phyloP scores from a whole-genome alignment of 768 basidiomycete species.

The Cystobasidium onofrii region DNA sequence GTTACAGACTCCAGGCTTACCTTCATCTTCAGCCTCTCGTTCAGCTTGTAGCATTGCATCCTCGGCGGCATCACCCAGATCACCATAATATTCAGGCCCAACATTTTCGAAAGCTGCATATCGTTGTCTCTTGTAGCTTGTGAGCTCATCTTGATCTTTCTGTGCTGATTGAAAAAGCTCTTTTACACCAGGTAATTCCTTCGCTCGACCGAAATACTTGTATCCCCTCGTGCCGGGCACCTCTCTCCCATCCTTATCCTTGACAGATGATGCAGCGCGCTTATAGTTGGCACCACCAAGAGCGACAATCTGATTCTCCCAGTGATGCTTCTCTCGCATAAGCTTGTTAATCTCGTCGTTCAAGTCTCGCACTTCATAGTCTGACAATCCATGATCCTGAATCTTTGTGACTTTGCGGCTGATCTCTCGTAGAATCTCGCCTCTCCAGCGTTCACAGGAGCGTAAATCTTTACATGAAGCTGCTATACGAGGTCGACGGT shows the following conservation, averaged over 20 bases:
- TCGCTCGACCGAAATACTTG: constrained; percentile 98
- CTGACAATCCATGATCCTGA: constrained; percentile 83
- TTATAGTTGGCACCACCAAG: constrained; percentile 93
- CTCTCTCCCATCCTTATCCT: constrained; percentile 90
- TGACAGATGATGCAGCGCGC: constrained; percentile 77
- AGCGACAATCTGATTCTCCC: constrained; percentile 96
- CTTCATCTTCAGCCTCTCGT: constrained; percentile 61
- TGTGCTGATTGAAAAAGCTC: constrained; percentile 67
- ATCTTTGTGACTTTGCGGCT: constrained; percentile 96
- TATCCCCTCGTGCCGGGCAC: constrained; percentile 95
- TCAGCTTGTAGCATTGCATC: constrained; percentile 65
- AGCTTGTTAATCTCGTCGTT: constrained; percentile 98
- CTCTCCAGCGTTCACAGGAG: constrained; percentile 92
- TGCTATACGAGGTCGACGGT: constrained; percentile 86
- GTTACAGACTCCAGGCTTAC: constrained; percentile 51
- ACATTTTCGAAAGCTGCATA: constrained; percentile 27
- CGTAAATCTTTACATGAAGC: constrained; percentile 80
- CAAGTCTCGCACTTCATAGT: constrained; percentile 89
- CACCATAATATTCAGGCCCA: constrained; percentile 66
- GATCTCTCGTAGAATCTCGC: constrained; percentile 88
- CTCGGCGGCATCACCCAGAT: constrained; percentile 64
- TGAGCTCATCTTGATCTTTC: constrained; percentile 23
- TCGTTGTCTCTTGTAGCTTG: constrained; percentile 24
- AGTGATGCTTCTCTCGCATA: constrained; percentile 88
- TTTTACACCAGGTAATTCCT: constrained; percentile 86